These are phyloP conservation scores for Triticum urartu DNA, from an alignment of 176 grass and related monocot species.

Conservation along the genomic window DNA sequence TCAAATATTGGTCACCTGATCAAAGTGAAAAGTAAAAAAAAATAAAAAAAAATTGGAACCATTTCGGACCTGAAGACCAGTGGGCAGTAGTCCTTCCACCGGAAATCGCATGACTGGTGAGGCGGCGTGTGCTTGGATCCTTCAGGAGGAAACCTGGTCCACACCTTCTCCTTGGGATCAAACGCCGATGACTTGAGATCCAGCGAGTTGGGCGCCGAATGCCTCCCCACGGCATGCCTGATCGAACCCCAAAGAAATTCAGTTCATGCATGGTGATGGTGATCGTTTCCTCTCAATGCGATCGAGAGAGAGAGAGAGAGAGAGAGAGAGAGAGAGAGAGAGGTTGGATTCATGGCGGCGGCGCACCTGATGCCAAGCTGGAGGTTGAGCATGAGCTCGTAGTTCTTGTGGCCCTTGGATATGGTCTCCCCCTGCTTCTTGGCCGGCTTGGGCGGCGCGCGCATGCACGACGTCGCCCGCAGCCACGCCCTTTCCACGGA, in stretches of 20 bases:
- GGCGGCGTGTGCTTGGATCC: slow-evolving; percentile 81
- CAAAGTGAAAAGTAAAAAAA: no score
- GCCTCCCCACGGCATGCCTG: slow-evolving; percentile 81
- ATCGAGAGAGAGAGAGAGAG: not conserved
- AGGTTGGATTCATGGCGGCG: not conserved
- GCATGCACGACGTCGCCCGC: slow-evolving; percentile 15
- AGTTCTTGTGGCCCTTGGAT: slow-evolving; percentile 87
- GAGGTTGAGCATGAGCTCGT: slow-evolving; percentile 93
- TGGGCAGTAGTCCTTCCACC: slow-evolving; percentile 92
- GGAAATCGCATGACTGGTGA: slow-evolving; percentile 76
- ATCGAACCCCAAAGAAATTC: not conserved
- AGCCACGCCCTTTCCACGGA: slow-evolving; percentile 14
- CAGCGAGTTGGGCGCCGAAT: slow-evolving; percentile 47
- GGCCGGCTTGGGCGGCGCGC: slow-evolving; percentile 7
- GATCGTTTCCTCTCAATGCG: not conserved
- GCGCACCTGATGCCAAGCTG: slow-evolving; percentile 82
- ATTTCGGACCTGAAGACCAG: slow-evolving; percentile 70
- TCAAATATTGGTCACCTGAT: no score
- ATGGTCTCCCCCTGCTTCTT: slow-evolving; percentile 89
- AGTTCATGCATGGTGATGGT: not conserved
- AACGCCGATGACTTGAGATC: slow-evolving; percentile 84
- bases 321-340: not conserved
- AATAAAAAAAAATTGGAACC: not conserved
- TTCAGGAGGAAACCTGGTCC: slow-evolving; percentile 85
- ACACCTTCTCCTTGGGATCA: slow-evolving; percentile 89